phyloP scores from a whole-genome alignment of 2,329 filamentous ascomycete species.

The Lasiodiplodia sp. region DNA sequence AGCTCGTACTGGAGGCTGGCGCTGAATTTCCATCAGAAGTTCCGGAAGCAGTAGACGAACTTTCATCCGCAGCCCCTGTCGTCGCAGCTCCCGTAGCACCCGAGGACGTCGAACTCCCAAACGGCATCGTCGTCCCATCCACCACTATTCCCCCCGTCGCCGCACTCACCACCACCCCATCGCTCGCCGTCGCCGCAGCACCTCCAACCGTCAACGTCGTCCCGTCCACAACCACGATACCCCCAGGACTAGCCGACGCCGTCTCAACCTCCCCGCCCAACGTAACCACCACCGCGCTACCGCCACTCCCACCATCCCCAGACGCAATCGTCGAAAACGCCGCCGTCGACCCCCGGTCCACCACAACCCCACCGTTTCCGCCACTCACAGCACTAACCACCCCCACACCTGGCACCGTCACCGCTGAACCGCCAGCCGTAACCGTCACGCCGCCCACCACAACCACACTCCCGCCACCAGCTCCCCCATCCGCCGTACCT shows the following conservation, averaged over 20 bases:
- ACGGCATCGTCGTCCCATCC: neutral
- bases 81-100: too few species aligned
- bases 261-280: neutral
- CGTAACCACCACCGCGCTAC: neutral
- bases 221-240: neutral
- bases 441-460: neutral
- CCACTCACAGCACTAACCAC: neutral
- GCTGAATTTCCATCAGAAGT: too few species aligned
- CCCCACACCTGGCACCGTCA: neutral
- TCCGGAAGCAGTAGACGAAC: too few species aligned
- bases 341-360: neutral
- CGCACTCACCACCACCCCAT: neutral
- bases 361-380: neutral
- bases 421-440: neutral
- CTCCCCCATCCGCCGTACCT: neutral
- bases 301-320: neutral
- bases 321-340: neutral
- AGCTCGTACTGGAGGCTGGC: too few species aligned
- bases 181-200: neutral
- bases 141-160: neutral
- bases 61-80: too few species aligned
- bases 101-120: neutral
- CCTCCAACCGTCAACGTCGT: conserved; percentile 6
- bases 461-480: neutral
- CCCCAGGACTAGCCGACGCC: neutral